Evolutionary conservation across 2,329 filamentous ascomycete species (phyloP).

Genomic region (Penicillium rolfsii): DNA sequence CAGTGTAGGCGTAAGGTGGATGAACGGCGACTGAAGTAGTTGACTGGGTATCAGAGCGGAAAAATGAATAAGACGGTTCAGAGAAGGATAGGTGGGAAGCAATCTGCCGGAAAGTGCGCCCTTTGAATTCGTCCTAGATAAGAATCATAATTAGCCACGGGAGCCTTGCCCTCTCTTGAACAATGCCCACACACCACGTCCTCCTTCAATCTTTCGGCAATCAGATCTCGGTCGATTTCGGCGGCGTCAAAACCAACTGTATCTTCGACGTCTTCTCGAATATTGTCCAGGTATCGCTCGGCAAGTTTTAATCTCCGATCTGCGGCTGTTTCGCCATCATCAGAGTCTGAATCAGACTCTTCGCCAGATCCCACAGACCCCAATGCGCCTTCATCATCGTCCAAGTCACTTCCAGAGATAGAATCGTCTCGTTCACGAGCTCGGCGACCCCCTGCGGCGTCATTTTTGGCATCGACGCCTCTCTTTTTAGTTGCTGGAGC

Average conservation of each 20-base stretch:
- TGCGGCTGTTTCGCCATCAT: conserved; percentile 80
- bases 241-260: conserved; percentile 89
- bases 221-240: conserved; percentile 88
- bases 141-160: conserved; percentile 21
- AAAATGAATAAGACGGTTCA: conserved; percentile 69
- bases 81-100: conserved; percentile 72
- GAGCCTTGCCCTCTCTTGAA: not conserved
- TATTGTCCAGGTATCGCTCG: conserved; percentile 89
- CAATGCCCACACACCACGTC: conserved; percentile 64
- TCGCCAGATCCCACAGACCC: conserved; percentile 53
- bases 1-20: conserved; percentile 82
- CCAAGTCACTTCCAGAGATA: conserved; percentile 83
- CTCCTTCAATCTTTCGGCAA: conserved; percentile 86
- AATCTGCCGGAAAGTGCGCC: conserved; percentile 81
- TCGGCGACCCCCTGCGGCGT: conserved; percentile 47
- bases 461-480: conserved; percentile 43
- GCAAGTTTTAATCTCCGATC: conserved; percentile 85
- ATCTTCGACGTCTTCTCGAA: conserved; percentile 74
- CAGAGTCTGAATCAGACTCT: conserved; percentile 68
- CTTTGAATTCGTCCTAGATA: conserved; percentile 75
- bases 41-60: conserved; percentile 75
- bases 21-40: conserved; percentile 80
- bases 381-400: conserved; percentile 62
- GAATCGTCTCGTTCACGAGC: conserved; percentile 68
- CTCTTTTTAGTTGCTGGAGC: conserved; percentile 51